Conservation (phyloP, 2,329 filamentous ascomycete genomes). For the Xylariaceae sp. region DNA sequence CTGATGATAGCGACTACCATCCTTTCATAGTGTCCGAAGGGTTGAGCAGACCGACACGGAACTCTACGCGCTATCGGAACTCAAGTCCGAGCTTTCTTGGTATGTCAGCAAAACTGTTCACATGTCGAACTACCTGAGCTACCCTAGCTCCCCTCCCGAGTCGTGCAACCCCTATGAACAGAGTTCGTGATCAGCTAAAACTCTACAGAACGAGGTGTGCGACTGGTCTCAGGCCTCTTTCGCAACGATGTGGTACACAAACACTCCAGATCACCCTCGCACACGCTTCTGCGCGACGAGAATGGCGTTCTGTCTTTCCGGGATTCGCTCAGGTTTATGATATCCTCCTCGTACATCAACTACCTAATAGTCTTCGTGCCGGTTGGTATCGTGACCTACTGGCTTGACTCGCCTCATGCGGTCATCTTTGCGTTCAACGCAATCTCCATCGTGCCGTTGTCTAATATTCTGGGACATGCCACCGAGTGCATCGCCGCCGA, state of each 20-base stretch:
- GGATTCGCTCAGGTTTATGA: slow-evolving; percentile 5
- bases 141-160: not conserved
- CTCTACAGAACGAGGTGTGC: slow-evolving; percentile 2
- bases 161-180: not conserved
- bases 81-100: slow-evolving; percentile 2
- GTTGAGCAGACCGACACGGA: slow-evolving; percentile 3
- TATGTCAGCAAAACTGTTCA: not conserved
- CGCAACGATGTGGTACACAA: slow-evolving; percentile 4
- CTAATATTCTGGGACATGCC: slow-evolving; percentile 65
- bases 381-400: slow-evolving; percentile 64
- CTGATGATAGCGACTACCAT: slow-evolving; percentile 7
- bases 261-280: slow-evolving; percentile 2
- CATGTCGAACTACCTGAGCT: not conserved
- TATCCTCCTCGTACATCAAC: slow-evolving; percentile 48
- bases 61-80: slow-evolving; percentile 7
- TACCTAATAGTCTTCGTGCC: slow-evolving; percentile 72
- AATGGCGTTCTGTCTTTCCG: slow-evolving; percentile 1
- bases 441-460: slow-evolving; percentile 68
- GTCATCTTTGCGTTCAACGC: slow-evolving; percentile 70
- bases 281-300: slow-evolving; percentile 1
- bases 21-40: slow-evolving; percentile 4
- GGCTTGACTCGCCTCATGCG: slow-evolving; percentile 52
- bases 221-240: slow-evolving; percentile 3
- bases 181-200: slow-evolving; percentile 1
- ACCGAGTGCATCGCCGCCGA: slow-evolving; percentile 51